Evolutionary conservation across 2,329 filamentous ascomycete species (phyloP).

Genomic region (Sphaceloma murrayae): DNA sequence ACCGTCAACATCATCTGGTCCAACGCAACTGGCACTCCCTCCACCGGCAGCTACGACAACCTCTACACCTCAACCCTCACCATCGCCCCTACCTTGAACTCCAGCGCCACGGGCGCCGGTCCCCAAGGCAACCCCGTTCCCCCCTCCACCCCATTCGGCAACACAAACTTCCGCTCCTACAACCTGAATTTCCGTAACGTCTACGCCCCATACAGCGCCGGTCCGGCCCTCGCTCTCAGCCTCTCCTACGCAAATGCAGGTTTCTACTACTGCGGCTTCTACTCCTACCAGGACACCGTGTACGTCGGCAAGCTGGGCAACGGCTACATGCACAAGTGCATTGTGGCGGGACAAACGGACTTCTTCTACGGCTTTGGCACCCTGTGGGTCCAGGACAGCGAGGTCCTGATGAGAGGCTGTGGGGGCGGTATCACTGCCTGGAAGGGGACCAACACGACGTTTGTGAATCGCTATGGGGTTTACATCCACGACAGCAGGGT

Average conservation of each 20-base stretch:
- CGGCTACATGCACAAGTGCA: slow-evolving; percentile 52
- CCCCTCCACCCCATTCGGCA: slow-evolving; percentile 53
- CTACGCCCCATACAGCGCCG: slow-evolving; percentile 43
- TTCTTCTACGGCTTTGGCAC: slow-evolving; percentile 62
- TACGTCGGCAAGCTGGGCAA: slow-evolving; percentile 59
- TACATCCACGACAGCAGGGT: slow-evolving; percentile 51
- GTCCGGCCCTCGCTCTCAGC: slow-evolving; percentile 51
- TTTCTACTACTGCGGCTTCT: slow-evolving; percentile 58
- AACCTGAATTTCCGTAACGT: slow-evolving; percentile 58
- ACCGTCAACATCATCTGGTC: slow-evolving; percentile 51
- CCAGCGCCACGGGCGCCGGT: slow-evolving; percentile 52
- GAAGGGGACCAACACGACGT: slow-evolving; percentile 59
- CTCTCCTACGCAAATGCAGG: slow-evolving; percentile 55
- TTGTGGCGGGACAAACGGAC: slow-evolving; percentile 57
- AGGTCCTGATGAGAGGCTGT: slow-evolving; percentile 49
- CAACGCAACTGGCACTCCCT: slow-evolving; percentile 42
- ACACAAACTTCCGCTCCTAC: slow-evolving; percentile 53
- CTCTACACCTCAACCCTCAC: slow-evolving; percentile 53
- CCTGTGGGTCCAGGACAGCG: slow-evolving; percentile 48
- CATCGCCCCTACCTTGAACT: slow-evolving; percentile 53
- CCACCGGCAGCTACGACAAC: slow-evolving; percentile 45
- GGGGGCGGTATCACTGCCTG: slow-evolving; percentile 60
- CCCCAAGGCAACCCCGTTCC: slow-evolving; percentile 54
- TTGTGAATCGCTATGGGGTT: slow-evolving; percentile 56
- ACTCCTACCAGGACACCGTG: slow-evolving; percentile 59